Evolutionary conservation across 495 filamentous ascomycete genomes (phyloP).

Genomic region (Penicillium taxi): DNA sequence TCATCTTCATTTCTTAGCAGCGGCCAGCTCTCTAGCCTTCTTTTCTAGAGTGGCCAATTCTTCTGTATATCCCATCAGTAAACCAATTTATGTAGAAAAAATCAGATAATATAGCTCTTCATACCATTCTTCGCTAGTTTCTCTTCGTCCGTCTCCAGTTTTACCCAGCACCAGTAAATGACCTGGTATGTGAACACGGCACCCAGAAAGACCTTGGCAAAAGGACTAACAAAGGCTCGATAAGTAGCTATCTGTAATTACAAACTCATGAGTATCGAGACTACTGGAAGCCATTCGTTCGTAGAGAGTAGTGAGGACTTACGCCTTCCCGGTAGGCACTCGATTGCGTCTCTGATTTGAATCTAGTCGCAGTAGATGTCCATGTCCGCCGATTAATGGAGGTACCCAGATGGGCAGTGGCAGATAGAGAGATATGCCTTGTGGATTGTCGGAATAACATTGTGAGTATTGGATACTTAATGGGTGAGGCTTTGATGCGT

Average conservation of each 20-base stretch:
- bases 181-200: slow-evolving; percentile 85
- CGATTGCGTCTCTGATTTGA: slow-evolving; percentile 15
- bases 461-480: slow-evolving; percentile 1
- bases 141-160: slow-evolving; percentile 71
- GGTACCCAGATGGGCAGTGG: background rate
- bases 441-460: slow-evolving; percentile 13
- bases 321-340: slow-evolving; percentile 23
- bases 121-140: slow-evolving; percentile 53
- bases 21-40: slow-evolving; percentile 33
- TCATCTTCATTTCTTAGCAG: slow-evolving; percentile 22
- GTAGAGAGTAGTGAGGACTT: slow-evolving; percentile 2
- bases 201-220: slow-evolving; percentile 77
- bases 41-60: slow-evolving; percentile 37
- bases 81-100: background rate
- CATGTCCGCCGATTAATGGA: slow-evolving; percentile 9
- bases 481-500: slow-evolving; percentile 1
- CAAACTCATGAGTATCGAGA: background rate
- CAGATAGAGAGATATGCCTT: slow-evolving; percentile 1
- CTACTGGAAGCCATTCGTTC: background rate
- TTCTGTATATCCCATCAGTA: slow-evolving; percentile 18
- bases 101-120: slow-evolving; percentile 1
- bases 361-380: slow-evolving; percentile 10
- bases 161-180: slow-evolving; percentile 76
- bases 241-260: slow-evolving; percentile 60
- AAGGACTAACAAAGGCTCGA: slow-evolving; percentile 66